These are phyloP conservation scores for Starmerella cellae DNA, from an alignment of 805 yeast genomes.

Conservation along the genomic window DNA sequence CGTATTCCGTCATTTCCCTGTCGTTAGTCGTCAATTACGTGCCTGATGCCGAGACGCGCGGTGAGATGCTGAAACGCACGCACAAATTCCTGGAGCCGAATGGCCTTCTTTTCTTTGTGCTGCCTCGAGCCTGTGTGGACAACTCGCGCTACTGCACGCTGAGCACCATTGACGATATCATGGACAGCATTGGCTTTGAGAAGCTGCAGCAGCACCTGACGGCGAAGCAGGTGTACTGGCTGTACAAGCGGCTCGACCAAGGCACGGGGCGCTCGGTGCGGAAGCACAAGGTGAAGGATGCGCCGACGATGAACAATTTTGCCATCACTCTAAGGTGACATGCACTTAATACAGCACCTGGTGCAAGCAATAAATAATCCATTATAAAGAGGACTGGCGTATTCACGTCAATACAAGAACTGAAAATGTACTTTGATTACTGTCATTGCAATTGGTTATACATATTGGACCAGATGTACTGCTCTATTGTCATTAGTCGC, in stretches of 20 bases:
- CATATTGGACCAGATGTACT: no score
- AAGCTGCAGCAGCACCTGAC: conserved; percentile 41
- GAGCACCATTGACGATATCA: conserved; percentile 33
- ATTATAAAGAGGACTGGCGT: no score
- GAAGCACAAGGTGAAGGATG: conserved; percentile 37
- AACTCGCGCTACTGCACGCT: conserved; percentile 70
- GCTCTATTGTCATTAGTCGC: no score
- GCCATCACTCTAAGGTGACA: no score
- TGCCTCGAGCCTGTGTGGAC: conserved; percentile 74
- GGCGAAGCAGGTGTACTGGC: conserved; percentile 60
- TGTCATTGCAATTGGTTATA: no score
- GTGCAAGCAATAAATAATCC: no score
- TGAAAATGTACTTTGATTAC: no score
- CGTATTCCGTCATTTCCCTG: conserved; percentile 59
- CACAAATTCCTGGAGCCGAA: conserved; percentile 37
- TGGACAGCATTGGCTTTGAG: conserved; percentile 49
- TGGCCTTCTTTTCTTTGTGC: conserved; percentile 50
- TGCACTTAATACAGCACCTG: no score
- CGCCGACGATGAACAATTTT: conserved; percentile 57
- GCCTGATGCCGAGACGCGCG: conserved; percentile 55
- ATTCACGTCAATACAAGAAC: no score
- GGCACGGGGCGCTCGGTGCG: conserved; percentile 11
- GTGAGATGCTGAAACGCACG: conserved; percentile 59
- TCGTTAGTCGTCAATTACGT: conserved; percentile 84
- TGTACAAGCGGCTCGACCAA: conserved; percentile 39